Percentiles rank a stretch among this genome's conserved stretches.
These are phyloP conservation scores for Suillus weaverae DNA, from an alignment of 768 basidiomycete species.

Conservation along the genomic window DNA sequence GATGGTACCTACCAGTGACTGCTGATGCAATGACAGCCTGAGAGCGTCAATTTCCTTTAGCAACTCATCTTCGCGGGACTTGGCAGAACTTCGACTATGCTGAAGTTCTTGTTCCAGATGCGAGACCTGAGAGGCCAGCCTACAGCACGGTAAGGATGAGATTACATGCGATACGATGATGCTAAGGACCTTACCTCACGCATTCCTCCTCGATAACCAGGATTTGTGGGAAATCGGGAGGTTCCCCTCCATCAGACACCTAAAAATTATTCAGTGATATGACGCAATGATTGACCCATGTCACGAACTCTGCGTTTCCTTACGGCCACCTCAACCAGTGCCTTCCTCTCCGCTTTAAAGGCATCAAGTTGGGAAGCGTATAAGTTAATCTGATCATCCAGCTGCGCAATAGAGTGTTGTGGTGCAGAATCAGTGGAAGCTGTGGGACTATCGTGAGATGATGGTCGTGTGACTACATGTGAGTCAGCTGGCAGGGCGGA, in stretches of 20 bases:
- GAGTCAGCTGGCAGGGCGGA: background rate
- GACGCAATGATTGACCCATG: background rate
- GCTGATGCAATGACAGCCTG: conserved; percentile 7
- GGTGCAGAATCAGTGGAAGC: background rate
- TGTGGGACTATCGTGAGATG: background rate
- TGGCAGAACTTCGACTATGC: conserved; percentile 19
- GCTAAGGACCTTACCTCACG: conserved; percentile 26
- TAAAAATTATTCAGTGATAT: background rate
- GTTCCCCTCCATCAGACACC: background rate
- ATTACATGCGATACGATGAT: background rate
- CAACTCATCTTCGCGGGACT: conserved; percentile 35
- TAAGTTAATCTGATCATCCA: conserved; percentile 38
- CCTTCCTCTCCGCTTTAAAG: conserved; percentile 38
- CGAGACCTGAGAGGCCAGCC: conserved; percentile 31
- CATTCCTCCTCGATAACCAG: conserved; percentile 37
- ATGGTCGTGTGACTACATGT: background rate
- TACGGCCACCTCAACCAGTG: conserved; percentile 24
- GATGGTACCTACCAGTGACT: conserved; percentile 3
- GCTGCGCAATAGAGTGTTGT: conserved; percentile 24
- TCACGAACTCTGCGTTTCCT: conserved; percentile 24
- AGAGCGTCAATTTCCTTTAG: conserved; percentile 31
- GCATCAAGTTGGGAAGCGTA: conserved; percentile 37
- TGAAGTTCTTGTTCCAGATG: conserved; percentile 34
- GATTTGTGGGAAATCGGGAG: conserved; percentile 23
- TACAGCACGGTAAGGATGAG: conserved; percentile 10